Evolutionary conservation across 2,329 filamentous ascomycete species (phyloP), one percentile per base, ranked within the genome.

Genomic region (Fusarium nygamai): DNA sequence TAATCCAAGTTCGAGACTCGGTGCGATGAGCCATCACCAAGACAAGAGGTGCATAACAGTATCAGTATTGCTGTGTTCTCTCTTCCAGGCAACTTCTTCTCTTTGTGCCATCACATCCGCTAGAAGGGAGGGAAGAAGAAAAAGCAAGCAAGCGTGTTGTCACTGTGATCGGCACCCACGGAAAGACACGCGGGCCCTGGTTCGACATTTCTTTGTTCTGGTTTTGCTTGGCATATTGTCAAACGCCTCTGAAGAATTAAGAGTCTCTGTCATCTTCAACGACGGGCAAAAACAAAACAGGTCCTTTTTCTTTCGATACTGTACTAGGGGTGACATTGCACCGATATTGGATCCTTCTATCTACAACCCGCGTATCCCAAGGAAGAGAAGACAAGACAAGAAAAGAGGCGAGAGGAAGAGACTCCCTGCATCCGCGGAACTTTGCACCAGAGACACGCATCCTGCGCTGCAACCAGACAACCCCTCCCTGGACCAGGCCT

Each of bases 181-280:
- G 39, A 48, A 36, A 36, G 27, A 62, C 61, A 56, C 44, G 46
- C 43, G 39, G 10, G 39, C 53, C 46, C 33, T 41, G 19, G 47
- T 47, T n/a, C 31, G 43, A 39, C 51, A 36, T 69, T 69, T 65
- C 56, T 72, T 69, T 74, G 57, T 70, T 67, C 34, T 44, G 20
- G 12, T 33, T 57, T 50, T 50, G n/a, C 56, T 59, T 62, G 57
- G 38, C 48, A 56, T 47, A 59, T 54, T 61, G 41, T 27, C 34
- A 58, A 58, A 41, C 34, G 54, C 54, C 66, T 39, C 64, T 67
- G 63, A 73, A 67, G 61, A 53, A 43, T 44, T 46, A 27, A 38
- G 61, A 31, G 48, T 46, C 39, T 36, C 31, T 62, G 48, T 19
- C 41, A 39, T 67, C 56, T 61, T 68, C 54, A 68, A 51, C 57